Evolutionary conservation across 257 asterid species (phyloP).

Genomic region (Solanum rostratum): DNA sequence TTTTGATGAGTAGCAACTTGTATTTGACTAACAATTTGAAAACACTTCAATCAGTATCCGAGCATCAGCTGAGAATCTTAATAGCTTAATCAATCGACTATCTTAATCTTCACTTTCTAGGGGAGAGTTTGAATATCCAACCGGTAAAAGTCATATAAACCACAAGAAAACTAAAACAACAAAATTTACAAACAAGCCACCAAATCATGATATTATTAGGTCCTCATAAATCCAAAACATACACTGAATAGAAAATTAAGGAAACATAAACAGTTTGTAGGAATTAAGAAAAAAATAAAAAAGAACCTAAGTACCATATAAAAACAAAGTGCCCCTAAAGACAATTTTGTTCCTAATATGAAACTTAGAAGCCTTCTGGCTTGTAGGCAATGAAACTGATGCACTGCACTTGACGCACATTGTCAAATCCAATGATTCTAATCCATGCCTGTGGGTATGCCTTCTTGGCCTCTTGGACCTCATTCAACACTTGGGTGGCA

Average conservation of each 20-base stretch:
- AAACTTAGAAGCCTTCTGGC: slow-evolving; percentile 3
- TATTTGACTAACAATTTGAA: background rate
- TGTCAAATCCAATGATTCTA: slow-evolving; percentile 44
- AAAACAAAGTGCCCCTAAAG: background rate
- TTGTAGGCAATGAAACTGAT: slow-evolving; percentile 24
- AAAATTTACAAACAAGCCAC: background rate
- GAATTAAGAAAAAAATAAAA: background rate
- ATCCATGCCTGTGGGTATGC: slow-evolving; percentile 18
- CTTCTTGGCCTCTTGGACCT: slow-evolving; percentile 20
- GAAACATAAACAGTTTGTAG: background rate
- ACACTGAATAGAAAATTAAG: background rate
- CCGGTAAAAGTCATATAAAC: background rate
- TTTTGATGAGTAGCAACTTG: background rate
- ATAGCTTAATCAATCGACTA: background rate
- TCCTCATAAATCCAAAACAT: slow-evolving; percentile 17
- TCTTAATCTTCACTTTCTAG: background rate
- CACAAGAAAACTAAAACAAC: background rate
- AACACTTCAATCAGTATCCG: background rate
- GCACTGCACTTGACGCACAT: slow-evolving; percentile 28
- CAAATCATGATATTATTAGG: background rate
- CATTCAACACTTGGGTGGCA: background rate
- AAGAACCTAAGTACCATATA: background rate
- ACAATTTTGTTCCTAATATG: background rate
- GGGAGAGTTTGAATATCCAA: background rate
- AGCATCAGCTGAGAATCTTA: background rate